Evolutionary conservation across 1,284 basidiomycete species (phyloP), one percentile per base, ranked within the genome.

Genomic region (Pseudozyma sp.): DNA sequence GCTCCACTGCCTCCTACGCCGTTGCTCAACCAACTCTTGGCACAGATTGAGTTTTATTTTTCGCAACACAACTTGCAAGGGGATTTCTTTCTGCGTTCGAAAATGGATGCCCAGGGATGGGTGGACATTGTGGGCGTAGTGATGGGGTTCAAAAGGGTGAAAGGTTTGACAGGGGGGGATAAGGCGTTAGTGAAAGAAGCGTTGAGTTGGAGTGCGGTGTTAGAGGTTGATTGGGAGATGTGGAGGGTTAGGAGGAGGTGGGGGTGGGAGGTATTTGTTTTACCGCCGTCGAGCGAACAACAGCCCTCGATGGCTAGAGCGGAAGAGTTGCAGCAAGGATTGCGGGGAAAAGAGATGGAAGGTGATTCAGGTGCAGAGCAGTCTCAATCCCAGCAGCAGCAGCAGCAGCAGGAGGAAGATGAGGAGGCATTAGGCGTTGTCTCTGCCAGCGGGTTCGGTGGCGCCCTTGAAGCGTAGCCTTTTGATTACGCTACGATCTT

Each of bases 31-130:
- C 77, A 72, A 40, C 39, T 84, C 18, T 56, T 83, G n/a, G 19
- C 21, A 1, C 83, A 84, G 66, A 63, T 83, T 34, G 83, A 84
- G 51, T 84, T 83, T 49, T 84, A 84, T 58, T 83, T 84, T 57
- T 80, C 78, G 3, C 65, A 72, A 19, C 68, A 64, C 14, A 84
- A 84, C 45, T 51, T 84, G 19, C 55, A 72, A 19, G 75, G 72
- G 8, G 83, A 84, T 52, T 78, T 81, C 40, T 84, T 75, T 54
- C 61, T 84, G 11, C 70, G 83, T 1, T 57, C 70, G 44, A 69
- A 70, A 44, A 84, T 84, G 83, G 78, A 83, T 54, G 11, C 39
- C 0, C 16, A 78, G 1, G 83, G 83, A 1, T 84, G 70, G 70
- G 82, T 83, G 0, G 64, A 74, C 18, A 59, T 84, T n/a, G 25